Base-by-base conservation (phyloP, 805 yeast genomes). In the Cyberlindnera meyerae region DNA sequence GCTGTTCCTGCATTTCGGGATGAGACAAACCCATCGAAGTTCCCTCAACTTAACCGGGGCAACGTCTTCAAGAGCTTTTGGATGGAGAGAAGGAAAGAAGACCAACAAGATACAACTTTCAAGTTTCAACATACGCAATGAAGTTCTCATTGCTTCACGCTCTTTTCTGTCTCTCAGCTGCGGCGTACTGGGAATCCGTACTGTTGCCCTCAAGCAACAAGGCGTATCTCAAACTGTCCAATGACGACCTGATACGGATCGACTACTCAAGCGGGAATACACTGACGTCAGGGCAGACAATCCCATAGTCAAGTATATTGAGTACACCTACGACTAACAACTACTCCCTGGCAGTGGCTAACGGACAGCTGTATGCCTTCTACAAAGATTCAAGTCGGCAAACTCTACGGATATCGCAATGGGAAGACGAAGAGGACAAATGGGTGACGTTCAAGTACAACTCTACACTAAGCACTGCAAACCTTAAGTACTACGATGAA, bases 271-370 rank as follows among this genome's bases (percentile, higher is more conserved):
- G n/a, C 24, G 12, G 31, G 5, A 17, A 38, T 3, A 36, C 20
- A 13, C 5, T 33, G n/a, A 22, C 25, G 2, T 15, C 38, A 2
- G 41, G 48, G 7, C 29, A 37, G 13, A 4, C 39, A 9, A 17
- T 44, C 2, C 6, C 31, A 1, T 13, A 32, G 1, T 21, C 22
- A 11, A 15, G 33, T 0, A 31, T 43, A 6, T 42, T 49, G 6
- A 8, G 36, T 1, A 29, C 53, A 8, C 55, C 58, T 5, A 42
- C 52, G 0, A 20, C 34, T 6, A 42, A 34, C 1, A 46, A 54
- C 24, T 54, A 45, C 33, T 37, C 57, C 1, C 30, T 54, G 2
- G 51, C 54, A 2, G 15, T 52, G 18, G 50, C 52, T 0, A 43
- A 51, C 22, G 50, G 45, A 2, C 40, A 40, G 11, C 40, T 54